These are phyloP conservation scores for Platismatia glauca DNA, from an alignment of 495 filamentous ascomycete species.

Conservation along the genomic window DNA sequence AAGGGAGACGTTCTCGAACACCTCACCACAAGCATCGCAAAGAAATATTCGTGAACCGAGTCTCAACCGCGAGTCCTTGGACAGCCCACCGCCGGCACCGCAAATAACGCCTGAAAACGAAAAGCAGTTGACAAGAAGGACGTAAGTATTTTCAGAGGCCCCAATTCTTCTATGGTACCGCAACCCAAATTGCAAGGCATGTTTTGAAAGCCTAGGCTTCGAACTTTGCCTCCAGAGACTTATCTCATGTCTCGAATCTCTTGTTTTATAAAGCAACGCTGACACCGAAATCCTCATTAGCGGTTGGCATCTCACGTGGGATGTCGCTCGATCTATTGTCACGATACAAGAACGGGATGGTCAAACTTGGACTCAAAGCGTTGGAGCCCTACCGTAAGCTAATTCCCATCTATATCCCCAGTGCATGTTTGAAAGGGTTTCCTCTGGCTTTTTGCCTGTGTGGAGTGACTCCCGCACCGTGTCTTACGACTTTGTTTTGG, in stretches of 20 bases:
- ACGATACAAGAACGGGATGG: constrained; percentile 60
- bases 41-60: constrained; percentile 30
- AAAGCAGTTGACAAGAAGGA: constrained; percentile 62
- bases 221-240: no score
- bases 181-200: no score
- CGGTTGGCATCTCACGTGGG: constrained; percentile 84
- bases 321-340: constrained; percentile 64
- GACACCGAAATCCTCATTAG: no score
- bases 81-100: constrained; percentile 36
- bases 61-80: constrained; percentile 35
- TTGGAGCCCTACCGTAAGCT: constrained; percentile 65
- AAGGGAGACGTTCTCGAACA: constrained; percentile 39
- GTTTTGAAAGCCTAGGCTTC: no score
- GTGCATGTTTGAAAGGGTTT: no score
- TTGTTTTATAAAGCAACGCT: no score
- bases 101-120: constrained; percentile 28
- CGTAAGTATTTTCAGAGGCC: no score
- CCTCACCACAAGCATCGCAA: constrained; percentile 16
- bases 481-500: no score
- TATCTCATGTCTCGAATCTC: no score
- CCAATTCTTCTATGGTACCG: no score
- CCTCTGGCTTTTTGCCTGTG: no score
- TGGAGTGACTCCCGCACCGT: no score
- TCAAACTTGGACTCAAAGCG: constrained; percentile 63
- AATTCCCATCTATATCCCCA: background rate